Percentiles rank a stretch among this genome's conserved stretches.
Conservation (phyloP, 495 filamentous ascomycete species). For the Trichoderma parareesei region DNA sequence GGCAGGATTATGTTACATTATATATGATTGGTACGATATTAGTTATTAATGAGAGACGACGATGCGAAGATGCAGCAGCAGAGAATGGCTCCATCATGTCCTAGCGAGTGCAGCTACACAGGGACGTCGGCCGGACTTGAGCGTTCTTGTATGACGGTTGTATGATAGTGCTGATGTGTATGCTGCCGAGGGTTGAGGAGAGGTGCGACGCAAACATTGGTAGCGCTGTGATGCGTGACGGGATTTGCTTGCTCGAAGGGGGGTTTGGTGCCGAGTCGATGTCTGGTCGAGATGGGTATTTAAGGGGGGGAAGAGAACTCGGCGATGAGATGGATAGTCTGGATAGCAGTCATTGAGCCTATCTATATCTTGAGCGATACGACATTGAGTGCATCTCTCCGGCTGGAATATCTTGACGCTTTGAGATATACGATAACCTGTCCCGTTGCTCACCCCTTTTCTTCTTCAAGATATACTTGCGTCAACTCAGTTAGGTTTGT, state of each 20-base stretch:
- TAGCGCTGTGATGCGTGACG: not conserved
- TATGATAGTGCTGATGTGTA: not conserved
- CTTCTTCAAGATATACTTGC: too few relatives aligned
- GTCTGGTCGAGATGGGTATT: not conserved
- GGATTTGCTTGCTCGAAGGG: not conserved
- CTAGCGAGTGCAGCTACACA: not conserved
- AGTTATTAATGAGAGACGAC: not conserved
- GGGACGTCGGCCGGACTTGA: not conserved
- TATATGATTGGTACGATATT: conserved; percentile 5
- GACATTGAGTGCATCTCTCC: too few relatives aligned
- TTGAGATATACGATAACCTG: too few relatives aligned
- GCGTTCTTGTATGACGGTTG: not conserved
- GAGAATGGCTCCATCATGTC: not conserved
- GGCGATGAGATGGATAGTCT: not conserved
- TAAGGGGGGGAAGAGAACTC: not conserved
- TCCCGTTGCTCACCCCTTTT: too few relatives aligned
- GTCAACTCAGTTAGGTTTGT: too few relatives aligned
- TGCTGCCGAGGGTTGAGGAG: not conserved
- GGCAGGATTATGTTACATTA: not conserved
- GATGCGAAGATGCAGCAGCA: not conserved
- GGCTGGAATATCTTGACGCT: too few relatives aligned
- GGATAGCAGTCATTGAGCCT: too few relatives aligned
- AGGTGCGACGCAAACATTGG: conserved; percentile 7
- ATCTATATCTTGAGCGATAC: too few relatives aligned
- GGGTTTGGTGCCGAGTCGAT: not conserved